Evolutionary conservation across 31 red algal genomes (phyloP), one percentile per base, ranked within the genome.

Genomic region (Bonnemaisonia californica): DNA sequence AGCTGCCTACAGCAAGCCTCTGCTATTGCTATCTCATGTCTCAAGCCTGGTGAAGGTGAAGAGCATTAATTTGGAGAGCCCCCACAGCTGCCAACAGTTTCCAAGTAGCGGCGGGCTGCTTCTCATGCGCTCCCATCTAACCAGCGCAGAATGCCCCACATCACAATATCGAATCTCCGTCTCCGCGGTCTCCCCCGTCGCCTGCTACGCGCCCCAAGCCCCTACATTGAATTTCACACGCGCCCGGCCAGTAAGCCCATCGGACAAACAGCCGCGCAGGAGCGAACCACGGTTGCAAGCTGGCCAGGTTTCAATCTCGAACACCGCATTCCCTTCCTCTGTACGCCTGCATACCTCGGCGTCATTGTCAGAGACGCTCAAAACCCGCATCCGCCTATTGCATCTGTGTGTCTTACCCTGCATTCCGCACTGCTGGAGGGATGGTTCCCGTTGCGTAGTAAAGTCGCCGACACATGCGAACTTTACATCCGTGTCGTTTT

Each of bases 351-450:
- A 16, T 51, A 7, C 7, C 7, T 51, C 7, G 45, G 45, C 16
- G 7, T 51, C 45, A 51, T 51, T 51, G 45, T 51, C 16, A 7
- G 45, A 7, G 45, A 51, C 16, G 45, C 45, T 11, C 45, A 51
- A 51, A 51, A 51, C 45, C 45, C 45, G 16, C 45, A 51, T 51
- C 45, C 45, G 45, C 45, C 45, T 51, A 51, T 51, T 51, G 45
- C 9, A 51, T 16, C 9, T 16, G 7, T 51, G 16, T 51, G 45
- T 16, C 16, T 81, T 3, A 8, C 28, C 33, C 21, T 74, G 3
- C 45, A 65, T 24, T 34, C 77, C 19, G 62, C 35, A 26, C 39
- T 67, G 18, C 39, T 68, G 11, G 77, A 81, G 77, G 77, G 77
- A 26, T 81, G 77, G 77, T 81, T 81, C 35, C 37, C 77, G 3